Conservation (phyloP, 2,329 filamentous ascomycete species). For the Xylariaceae sp. region DNA sequence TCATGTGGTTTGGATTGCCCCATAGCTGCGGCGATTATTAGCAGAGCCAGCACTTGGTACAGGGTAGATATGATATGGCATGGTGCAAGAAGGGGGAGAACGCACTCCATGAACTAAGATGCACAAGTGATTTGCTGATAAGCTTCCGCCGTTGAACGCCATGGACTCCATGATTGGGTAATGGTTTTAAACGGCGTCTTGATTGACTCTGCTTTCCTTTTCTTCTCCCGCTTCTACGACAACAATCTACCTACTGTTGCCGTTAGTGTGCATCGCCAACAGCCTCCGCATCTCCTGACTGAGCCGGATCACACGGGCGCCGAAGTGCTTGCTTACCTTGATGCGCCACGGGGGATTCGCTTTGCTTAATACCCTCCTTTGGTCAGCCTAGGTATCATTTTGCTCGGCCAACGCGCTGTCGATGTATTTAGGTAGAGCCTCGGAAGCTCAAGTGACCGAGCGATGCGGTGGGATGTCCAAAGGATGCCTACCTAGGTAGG, state of each 20-base stretch:
- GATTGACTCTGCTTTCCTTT: not conserved
- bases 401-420: too few relatives aligned
- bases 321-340: too few relatives aligned
- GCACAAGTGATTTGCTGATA: slow-evolving; percentile 62
- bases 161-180: slow-evolving; percentile 25
- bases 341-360: too few relatives aligned
- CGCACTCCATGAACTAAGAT: slow-evolving; percentile 72
- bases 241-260: not conserved
- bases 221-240: not conserved
- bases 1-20: slow-evolving; percentile 72
- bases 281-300: too few relatives aligned
- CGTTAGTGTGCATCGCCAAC: too few relatives aligned
- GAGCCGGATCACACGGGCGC: too few relatives aligned
- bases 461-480: too few relatives aligned
- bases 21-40: slow-evolving; percentile 51
- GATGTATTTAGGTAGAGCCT: too few relatives aligned
- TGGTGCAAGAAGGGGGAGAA: slow-evolving; percentile 18
- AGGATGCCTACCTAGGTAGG: too few relatives aligned
- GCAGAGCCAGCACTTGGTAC: slow-evolving; percentile 12
- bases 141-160: slow-evolving; percentile 47
- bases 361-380: too few relatives aligned
- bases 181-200: slow-evolving; percentile 11
- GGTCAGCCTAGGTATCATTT: too few relatives aligned
- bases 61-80: not conserved
- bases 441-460: too few relatives aligned